Base-by-base conservation (phyloP, 2,329 filamentous ascomycete species). In the Chaetomium globosum region DNA sequence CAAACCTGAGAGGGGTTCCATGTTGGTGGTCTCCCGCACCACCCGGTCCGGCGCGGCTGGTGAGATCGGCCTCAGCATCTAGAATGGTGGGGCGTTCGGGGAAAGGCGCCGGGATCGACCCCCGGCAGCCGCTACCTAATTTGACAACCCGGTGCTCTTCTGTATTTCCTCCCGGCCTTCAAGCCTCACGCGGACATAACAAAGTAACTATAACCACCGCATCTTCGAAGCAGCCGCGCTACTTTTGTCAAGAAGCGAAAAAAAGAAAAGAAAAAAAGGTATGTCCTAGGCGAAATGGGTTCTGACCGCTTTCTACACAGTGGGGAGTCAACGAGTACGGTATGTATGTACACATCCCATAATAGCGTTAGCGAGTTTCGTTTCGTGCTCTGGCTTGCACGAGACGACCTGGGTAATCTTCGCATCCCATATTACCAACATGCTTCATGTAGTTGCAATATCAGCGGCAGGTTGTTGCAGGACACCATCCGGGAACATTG, bases 401-500 rank as follows among this genome's bases (percentile, higher is more conserved):
- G 30, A 31, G 30, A 23, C n/a, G 31, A 21, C n/a, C 12, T 36
- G 53, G 19, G 43, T 16, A 21, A 48, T 48, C n/a, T 48, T 48
- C 9, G 46, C 46, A 48, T 48, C 46, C 46, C 46, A 48, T 48
- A 48, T 48, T 48, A 48, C 46, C 4, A 48, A n/a, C 46, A 48
- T 48, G 46, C 46, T 48, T 48, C 21, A 48, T 48, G 46, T 48
- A 30, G 21, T 39, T 39, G 58, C 26, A 56, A 65, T 61, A 52
- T 58, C 58, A 10, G 31, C 23, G 21, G 63, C 52, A 36, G 59
- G 49, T 12, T 39, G 28, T 31, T 60, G 62, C 62, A 59, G 59
- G 19, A 52, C 21, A 43, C 49, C 30, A 59, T 26, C 51, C 59
- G 64, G 64, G 39, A 51, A 61, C 36, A 60, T 33, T 65, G 59